phyloP scores from a whole-genome alignment of 345 rosid genomes.

The Acer campestre region DNA sequence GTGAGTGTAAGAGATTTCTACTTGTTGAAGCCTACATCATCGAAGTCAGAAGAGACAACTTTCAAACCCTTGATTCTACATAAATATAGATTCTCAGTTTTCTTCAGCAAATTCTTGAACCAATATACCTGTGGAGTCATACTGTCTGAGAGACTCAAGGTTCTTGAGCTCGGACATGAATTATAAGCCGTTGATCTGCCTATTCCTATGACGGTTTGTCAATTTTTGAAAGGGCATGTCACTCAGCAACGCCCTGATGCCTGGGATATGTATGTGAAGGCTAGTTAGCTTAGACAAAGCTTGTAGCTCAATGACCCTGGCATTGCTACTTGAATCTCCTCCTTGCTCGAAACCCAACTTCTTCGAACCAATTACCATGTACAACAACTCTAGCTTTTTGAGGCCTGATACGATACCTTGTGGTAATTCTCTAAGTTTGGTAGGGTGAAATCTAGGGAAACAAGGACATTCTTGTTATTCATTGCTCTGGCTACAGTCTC shows the following conservation, averaged over 20 bases:
- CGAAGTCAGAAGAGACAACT: not conserved
- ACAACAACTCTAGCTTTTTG: not conserved
- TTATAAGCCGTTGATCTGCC: not conserved
- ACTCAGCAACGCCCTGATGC: not conserved
- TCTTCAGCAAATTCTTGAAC: not conserved
- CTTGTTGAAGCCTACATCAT: not conserved
- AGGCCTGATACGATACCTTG: not conserved
- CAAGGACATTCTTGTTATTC: not conserved
- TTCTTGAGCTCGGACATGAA: not conserved
- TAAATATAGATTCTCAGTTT: not conserved
- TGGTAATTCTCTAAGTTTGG: not conserved
- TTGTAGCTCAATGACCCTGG: not conserved
- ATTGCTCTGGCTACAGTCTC: conserved; percentile 12
- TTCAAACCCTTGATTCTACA: not conserved
- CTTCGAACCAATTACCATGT: not conserved
- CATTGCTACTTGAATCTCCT: not conserved
- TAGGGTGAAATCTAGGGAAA: not conserved
- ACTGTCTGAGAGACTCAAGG: not conserved
- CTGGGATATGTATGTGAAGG: not conserved
- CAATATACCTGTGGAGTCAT: not conserved
- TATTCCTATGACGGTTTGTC: not conserved
- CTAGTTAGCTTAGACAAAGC: not conserved
- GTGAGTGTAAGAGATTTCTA: not conserved
- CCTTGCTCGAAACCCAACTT: too few relatives aligned
- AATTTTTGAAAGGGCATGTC: not conserved